Base-by-base conservation (phyloP, 768 basidiomycete species). In the Tulasnella sp. region DNA sequence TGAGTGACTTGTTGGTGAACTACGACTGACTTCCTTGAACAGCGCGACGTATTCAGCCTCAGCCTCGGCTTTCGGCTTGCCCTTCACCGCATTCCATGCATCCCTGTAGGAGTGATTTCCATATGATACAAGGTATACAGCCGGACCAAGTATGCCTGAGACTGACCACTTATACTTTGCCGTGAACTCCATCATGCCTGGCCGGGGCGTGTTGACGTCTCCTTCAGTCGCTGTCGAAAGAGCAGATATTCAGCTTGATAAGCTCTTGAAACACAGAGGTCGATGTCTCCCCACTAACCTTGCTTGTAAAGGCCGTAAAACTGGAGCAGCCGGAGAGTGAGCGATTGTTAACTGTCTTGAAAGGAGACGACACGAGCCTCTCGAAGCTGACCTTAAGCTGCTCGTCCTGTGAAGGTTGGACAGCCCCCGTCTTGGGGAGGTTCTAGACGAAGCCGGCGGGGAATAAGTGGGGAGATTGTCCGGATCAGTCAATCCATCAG, bases 251-350 rank as follows among this genome's bases (percentile, higher is more conserved):
- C 57, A 53, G 63, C 57, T 58, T 29, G 62, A 19, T 52, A 22
- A 17, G 56, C 70, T 48, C 56, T n/a, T n/a, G n/a, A n/a, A n/a
- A n/a, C n/a, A n/a, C n/a, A n/a, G n/a, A n/a, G n/a, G n/a, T n/a
- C n/a, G n/a, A n/a, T n/a, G n/a, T n/a, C n/a, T n/a, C n/a, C n/a
- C n/a, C n/a, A n/a, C n/a, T n/a, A n/a, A 85, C 91, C 90, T 78
- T 94, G 92, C 79, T 98, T 99, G 80, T 76, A 97, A 71, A 84
- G 81, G 65, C 77, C 78, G 77, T 98, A 99, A 78, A 96, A 96
- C 93, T 97, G 66, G 19, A 45, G 45, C 42, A 60, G 61, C 27
- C 30, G 53, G 60, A 19, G 60, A 27, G 12, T 34, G 38, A 38
- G 53, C 29, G 25, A 11, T 22, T 44, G 2, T 38, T 4, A 25